Percentiles rank a stretch among this genome's conserved stretches.
These are phyloP conservation scores for Spatholobus suberectus DNA, from an alignment of 306 rosid genomes.

Conservation along the genomic window DNA sequence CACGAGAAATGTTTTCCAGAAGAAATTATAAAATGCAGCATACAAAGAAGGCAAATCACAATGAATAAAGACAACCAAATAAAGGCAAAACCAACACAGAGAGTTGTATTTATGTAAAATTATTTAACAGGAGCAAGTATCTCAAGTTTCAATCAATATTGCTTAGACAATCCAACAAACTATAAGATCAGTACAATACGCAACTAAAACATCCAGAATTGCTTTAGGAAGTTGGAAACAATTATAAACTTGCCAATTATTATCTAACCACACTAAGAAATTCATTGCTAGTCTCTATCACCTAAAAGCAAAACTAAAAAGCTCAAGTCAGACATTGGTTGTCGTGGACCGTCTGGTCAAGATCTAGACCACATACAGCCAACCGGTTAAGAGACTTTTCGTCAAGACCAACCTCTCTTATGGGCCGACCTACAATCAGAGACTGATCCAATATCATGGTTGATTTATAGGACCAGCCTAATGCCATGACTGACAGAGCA, in stretches of 20 bases:
- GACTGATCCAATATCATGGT: too few species aligned
- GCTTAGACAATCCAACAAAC: background rate
- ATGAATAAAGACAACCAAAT: background rate
- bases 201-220: background rate
- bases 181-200: background rate
- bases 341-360: too few species aligned
- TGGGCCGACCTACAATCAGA: too few species aligned
- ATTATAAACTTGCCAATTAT: background rate
- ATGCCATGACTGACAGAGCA: too few species aligned
- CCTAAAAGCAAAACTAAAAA: too few species aligned
- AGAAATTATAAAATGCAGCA: background rate
- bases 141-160: background rate
- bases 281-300: background rate
- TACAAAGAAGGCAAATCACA: background rate
- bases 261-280: background rate
- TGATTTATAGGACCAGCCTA: too few species aligned
- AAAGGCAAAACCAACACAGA: background rate
- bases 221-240: background rate
- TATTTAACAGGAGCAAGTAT: background rate
- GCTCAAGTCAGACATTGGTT: too few species aligned
- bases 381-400: too few species aligned
- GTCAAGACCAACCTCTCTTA: too few species aligned
- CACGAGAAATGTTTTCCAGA: background rate
- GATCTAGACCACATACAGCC: too few species aligned
- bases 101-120: background rate